Percentiles rank a stretch among this genome's conserved stretches.
These are phyloP conservation scores for Daldinia loculata DNA, from an alignment of 495 filamentous ascomycete genomes.

Conservation along the genomic window DNA sequence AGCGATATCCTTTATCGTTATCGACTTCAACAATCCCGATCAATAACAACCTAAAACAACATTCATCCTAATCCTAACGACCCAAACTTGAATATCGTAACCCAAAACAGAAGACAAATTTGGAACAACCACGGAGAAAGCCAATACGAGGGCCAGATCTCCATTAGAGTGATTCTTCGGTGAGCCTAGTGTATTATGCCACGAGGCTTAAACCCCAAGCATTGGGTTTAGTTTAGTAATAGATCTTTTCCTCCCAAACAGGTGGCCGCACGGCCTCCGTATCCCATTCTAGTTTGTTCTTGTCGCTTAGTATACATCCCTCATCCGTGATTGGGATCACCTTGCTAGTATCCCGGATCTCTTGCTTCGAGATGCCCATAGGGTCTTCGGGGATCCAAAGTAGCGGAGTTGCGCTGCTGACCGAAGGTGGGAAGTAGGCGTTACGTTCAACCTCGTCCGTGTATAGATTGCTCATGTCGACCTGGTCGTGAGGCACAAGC, in stretches of 20 bases:
- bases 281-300: slow-evolving; percentile 82
- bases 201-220: slow-evolving; percentile 12
- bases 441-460: slow-evolving; percentile 66
- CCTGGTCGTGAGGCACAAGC: slow-evolving; percentile 67
- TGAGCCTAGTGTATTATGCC: neutral
- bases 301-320: slow-evolving; percentile 80
- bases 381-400: slow-evolving; percentile 87
- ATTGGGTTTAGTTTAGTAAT: slow-evolving; percentile 56
- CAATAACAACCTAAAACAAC: neutral
- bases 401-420: slow-evolving; percentile 69
- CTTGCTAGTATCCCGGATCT: slow-evolving; percentile 73
- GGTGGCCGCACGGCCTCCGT: slow-evolving; percentile 75
- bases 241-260: slow-evolving; percentile 77
- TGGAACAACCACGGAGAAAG: neutral
- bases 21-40: slow-evolving; percentile 4
- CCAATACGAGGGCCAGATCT: neutral
- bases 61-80: neutral
- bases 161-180: neutral
- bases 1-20: slow-evolving; percentile 19
- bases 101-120: slow-evolving; percentile 1
- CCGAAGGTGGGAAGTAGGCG: slow-evolving; percentile 81
- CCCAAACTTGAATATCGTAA: slow-evolving; percentile 12
- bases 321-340: slow-evolving; percentile 86
- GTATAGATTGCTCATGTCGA: slow-evolving; percentile 60
- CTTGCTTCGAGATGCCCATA: slow-evolving; percentile 78